Evolutionary conservation across 2,329 filamentous ascomycete genomes (phyloP).

Genomic region (Dactylonectria estremocensis): DNA sequence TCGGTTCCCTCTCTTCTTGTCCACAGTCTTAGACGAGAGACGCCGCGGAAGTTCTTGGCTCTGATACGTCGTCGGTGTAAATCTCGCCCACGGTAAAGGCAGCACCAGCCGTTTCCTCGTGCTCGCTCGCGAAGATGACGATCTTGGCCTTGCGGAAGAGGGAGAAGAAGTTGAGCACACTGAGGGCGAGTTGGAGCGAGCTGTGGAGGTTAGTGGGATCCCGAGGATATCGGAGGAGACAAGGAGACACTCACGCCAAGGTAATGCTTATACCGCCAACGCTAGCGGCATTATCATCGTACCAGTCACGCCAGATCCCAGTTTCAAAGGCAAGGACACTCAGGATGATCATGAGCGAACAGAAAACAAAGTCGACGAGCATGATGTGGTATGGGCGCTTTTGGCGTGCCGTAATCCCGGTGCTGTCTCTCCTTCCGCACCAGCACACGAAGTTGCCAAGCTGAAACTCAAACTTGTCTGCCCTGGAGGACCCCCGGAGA

Average conservation of each 20-base stretch:
- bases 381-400: conserved; percentile 32
- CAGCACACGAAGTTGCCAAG: conserved; percentile 43
- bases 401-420: not conserved
- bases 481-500: conserved; percentile 12
- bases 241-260: conserved; percentile 36
- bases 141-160: conserved; percentile 41
- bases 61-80: conserved; percentile 39
- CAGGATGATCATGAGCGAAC: conserved; percentile 38
- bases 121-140: conserved; percentile 36
- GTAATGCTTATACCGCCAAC: conserved; percentile 36
- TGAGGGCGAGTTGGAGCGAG: conserved; percentile 31
- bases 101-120: conserved; percentile 27
- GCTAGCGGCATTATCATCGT: too few species aligned
- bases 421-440: conserved; percentile 29
- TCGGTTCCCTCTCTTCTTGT: not conserved
- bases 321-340: conserved; percentile 29
- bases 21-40: conserved; percentile 30
- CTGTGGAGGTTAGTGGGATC: conserved; percentile 21
- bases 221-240: not conserved
- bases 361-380: conserved; percentile 38
- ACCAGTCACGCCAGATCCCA: conserved; percentile 13
- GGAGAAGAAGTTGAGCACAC: conserved; percentile 36
- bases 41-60: conserved; percentile 39
- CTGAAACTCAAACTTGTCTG: conserved; percentile 41
- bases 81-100: conserved; percentile 28